phyloP scores from a whole-genome alignment of 2,329 filamentous ascomycete genomes.

The Exophiala bonariae region DNA sequence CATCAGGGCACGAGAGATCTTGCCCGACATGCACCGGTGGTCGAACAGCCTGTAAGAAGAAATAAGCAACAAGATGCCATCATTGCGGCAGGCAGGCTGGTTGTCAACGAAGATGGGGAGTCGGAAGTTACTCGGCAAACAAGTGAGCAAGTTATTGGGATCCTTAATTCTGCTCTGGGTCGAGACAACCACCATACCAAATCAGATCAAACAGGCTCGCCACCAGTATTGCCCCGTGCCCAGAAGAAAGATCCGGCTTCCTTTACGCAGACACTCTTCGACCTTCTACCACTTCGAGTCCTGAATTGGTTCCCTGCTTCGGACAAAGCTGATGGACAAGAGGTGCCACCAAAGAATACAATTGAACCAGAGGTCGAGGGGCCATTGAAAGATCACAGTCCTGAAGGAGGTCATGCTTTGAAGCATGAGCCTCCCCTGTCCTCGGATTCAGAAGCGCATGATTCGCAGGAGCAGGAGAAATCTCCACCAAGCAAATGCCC shows the following conservation, averaged over 20 bases:
- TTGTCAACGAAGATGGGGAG: constrained; percentile 1
- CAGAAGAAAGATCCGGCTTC: constrained; percentile 56
- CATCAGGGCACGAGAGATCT: constrained; percentile 9
- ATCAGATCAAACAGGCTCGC: not conserved
- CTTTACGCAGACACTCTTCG: constrained; percentile 60
- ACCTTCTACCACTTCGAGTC: constrained; percentile 46
- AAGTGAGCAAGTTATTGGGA: constrained; percentile 3
- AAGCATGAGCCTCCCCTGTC: not conserved
- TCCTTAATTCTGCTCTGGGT: constrained; percentile 3
- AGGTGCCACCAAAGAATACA: constrained; percentile 3
- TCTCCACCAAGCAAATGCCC: not conserved
- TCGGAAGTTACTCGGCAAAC: constrained; percentile 6
- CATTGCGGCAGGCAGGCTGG: constrained; percentile 10
- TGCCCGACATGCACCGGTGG: not conserved
- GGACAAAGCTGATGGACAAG: constrained; percentile 30
- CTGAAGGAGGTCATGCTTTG: not conserved
- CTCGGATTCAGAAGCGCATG: not conserved
- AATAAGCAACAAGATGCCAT: constrained; percentile 13
- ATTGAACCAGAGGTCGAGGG: not conserved
- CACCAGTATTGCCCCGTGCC: not conserved
- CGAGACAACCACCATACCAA: not conserved
- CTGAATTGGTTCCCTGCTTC: constrained; percentile 46
- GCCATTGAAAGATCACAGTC: not conserved
- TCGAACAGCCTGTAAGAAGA: constrained; percentile 8
- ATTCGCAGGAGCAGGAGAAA: not conserved